These are phyloP conservation scores for Albugo candida DNA, from an alignment of 352 stramenopile genomes.

Conservation along the genomic window DNA sequence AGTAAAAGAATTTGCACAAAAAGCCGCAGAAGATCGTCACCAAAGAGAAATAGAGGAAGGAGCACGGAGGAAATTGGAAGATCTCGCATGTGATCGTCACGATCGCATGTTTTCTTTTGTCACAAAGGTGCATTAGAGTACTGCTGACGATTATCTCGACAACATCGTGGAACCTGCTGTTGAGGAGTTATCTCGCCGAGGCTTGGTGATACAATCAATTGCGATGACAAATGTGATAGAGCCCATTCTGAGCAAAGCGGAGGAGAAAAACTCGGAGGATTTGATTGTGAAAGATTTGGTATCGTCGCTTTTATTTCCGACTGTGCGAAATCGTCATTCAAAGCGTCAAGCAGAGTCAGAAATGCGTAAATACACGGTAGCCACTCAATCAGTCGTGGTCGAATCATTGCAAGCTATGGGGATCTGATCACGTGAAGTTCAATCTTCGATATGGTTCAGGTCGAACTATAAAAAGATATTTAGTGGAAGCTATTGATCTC, in stretches of 20 bases:
- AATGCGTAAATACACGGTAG: too few species aligned
- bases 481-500: too few species aligned
- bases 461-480: too few species aligned
- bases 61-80: conserved; percentile 69
- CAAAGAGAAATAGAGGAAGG: conserved; percentile 72
- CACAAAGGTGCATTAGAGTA: conserved; percentile 62
- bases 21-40: conserved; percentile 41
- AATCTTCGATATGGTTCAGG: too few species aligned
- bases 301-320: conserved; percentile 56
- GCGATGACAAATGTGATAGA: conserved; percentile 22
- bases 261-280: conserved; percentile 28
- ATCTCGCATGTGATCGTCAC: conserved; percentile 54
- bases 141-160: conserved; percentile 41
- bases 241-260: conserved; percentile 28
- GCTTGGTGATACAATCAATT: conserved; percentile 20
- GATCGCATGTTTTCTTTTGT: conserved; percentile 67
- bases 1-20: conserved; percentile 49
- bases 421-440: too few species aligned
- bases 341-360: conserved; percentile 8
- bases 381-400: too few species aligned
- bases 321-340: conserved; percentile 47
- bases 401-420: too few species aligned
- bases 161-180: conserved; percentile 44
- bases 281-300: conserved; percentile 59
- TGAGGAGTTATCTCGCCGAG: conserved; percentile 12